Evolutionary conservation across 1,284 basidiomycete genomes (phyloP), one percentile per base, ranked within the genome.

Genomic region (Ceratobasidium sp.): DNA sequence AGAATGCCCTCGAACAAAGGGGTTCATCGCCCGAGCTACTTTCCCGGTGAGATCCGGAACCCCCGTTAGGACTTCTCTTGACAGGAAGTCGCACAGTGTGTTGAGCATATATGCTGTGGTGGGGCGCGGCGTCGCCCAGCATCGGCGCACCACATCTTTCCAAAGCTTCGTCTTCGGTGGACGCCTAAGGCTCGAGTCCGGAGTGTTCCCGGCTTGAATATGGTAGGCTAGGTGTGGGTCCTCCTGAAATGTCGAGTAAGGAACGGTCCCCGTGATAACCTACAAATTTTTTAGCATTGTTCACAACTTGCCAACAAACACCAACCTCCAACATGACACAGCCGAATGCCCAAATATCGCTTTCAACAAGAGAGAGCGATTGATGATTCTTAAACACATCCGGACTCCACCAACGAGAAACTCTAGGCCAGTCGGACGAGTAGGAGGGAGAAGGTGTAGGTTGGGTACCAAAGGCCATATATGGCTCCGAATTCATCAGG

Each of bases 351-450:
- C 66, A 68, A 2, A 68, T 68, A 20, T 68, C 66, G 26, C 17
- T 68, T 68, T 68, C 66, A 33, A 54, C 20, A 17, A 26, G 6
- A 15, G 46, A 52, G 15, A 68, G 20, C 33, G 26, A n/a, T 26
- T 3, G 9, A 20, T 20, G 28, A 20, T 54, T 10, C 9, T 54
- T 13, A n/a, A 33, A 68, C 5, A 68, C 23, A n/a, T 68, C 66
- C 7, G 66, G 66, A 17, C 66, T 68, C 66, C 66, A 68, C 66
- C 66, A 68, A 3, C 66, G 46, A 7, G 66, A 68, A 28, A 54
- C 26, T 13, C 38, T 68, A 5, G 66, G 66, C 66, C 66, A 68
- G 33, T 68, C 38, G 6, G 66, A 40, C 2, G 66, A 68, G 48
- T 68, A 68, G 1, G 66, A 52, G 10, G 23, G 48, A 33, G 46